Evolutionary conservation across 1,284 basidiomycete species (phyloP).

Genomic region (Naganishia sp.): DNA sequence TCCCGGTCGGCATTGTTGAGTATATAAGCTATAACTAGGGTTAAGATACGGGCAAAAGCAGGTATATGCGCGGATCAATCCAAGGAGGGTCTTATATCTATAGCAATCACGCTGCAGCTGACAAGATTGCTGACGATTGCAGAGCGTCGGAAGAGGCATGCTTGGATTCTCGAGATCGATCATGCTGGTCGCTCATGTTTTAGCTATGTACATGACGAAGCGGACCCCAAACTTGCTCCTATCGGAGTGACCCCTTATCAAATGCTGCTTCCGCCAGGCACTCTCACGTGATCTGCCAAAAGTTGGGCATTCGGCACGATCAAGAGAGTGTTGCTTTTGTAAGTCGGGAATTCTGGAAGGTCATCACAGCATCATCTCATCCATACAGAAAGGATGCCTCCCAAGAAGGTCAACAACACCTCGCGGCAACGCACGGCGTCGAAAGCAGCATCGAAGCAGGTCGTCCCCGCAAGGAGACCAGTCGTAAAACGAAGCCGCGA

Average conservation of each 20-base stretch:
- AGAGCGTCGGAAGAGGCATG: no score
- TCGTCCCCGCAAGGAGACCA: background rate
- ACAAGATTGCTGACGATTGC: background rate
- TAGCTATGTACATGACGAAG: no score
- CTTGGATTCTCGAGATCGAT: no score
- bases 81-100: background rate
- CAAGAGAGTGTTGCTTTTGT: no score
- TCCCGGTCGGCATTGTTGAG: background rate
- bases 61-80: background rate
- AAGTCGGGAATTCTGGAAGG: no score
- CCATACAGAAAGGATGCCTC: background rate
- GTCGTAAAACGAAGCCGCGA: slow-evolving; percentile 22
- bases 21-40: background rate
- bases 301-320: background rate
- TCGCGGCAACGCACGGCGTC: background rate
- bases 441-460: background rate
- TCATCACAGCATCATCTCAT: background rate
- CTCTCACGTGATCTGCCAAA: slow-evolving; percentile 1
- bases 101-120: background rate
- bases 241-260: no score
- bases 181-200: no score
- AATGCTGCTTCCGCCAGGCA: no score
- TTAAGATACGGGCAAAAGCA: background rate
- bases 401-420: slow-evolving; percentile 1
- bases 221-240: no score